Evolutionary conservation across 176 grass and related monocot species (phyloP).

Genomic region (Eragrostis nindensis): DNA sequence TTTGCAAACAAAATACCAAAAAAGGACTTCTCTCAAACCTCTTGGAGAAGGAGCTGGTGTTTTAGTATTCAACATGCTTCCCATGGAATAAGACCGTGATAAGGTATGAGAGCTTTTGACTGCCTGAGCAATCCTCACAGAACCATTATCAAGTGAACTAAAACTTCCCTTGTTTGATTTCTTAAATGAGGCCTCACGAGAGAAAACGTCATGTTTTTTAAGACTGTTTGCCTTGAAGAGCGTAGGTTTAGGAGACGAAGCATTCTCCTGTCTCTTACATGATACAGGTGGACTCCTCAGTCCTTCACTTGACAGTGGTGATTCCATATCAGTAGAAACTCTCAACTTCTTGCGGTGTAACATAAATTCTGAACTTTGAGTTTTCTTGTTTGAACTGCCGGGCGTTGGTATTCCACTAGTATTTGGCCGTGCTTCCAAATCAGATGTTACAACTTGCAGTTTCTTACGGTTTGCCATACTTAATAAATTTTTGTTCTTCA

Average conservation of each 20-base stretch:
- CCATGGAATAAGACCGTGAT: slow-evolving; percentile 65
- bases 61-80: slow-evolving; percentile 59
- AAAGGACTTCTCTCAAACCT: slow-evolving; percentile 54
- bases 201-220: slow-evolving; percentile 44
- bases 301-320: slow-evolving; percentile 48
- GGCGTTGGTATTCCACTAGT: slow-evolving; percentile 37
- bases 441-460: slow-evolving; percentile 44
- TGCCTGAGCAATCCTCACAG: slow-evolving; percentile 36
- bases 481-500: slow-evolving; percentile 45
- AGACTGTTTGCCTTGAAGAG: slow-evolving; percentile 42
- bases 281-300: slow-evolving; percentile 49
- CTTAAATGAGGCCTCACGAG: slow-evolving; percentile 57
- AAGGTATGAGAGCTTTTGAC: slow-evolving; percentile 53
- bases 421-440: slow-evolving; percentile 15
- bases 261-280: slow-evolving; percentile 52
- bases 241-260: slow-evolving; percentile 41
- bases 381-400: slow-evolving; percentile 44
- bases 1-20: slow-evolving; percentile 23
- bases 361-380: slow-evolving; percentile 39
- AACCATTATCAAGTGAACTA: slow-evolving; percentile 44
- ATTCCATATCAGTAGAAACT: slow-evolving; percentile 53
- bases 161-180: slow-evolving; percentile 48
- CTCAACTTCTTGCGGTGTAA: slow-evolving; percentile 55
- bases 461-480: slow-evolving; percentile 46
- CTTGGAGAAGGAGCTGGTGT: slow-evolving; percentile 62